Evolutionary conservation across 2,329 filamentous ascomycete genomes (phyloP), one percentile per base, ranked within the genome.

Genomic region (Hypomyces perniciosus): DNA sequence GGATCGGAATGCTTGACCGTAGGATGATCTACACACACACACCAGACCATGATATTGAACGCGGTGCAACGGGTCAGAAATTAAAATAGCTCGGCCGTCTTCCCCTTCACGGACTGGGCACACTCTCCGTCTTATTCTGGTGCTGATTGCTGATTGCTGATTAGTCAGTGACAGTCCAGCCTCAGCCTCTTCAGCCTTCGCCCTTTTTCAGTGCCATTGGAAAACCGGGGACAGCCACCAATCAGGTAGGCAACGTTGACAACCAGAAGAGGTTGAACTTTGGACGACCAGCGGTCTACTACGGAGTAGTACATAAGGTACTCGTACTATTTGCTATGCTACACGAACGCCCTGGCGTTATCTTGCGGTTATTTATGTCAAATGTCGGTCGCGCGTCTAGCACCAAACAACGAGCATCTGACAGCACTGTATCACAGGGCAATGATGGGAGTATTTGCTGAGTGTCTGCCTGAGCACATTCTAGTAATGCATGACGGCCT

Each of bases 261-360:
- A 35, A 35, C 12, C 33, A 8, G 33, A 35, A 12, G 33, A 35
- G 8, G 33, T 35, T 35, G 33, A 12, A 8, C 33, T 35, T 35
- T 35, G 33, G 34, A 27, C 20, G 40, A 41, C 34, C 44, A 34
- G 48, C 48, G 48, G 48, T 50, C 48, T 44, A 30, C 33, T 4
- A 20, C 20, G 20, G 20, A 20, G 20, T 20, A 20, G 20, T 20
- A 20, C 20, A 20, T 20, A 20, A 20, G 2, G 20, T 20, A 20
- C 20, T 20, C 20, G 20, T 20, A 20, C 20, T 20, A 20, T 20
- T 20, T 20, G 20, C 20, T 20, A 20, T 38, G 48, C 31, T 50
- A 50, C 41, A 28, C 28, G 8, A 39, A 50, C 48, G 48, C 48
- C 48, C 48, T 40, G 48, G 48, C 12, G 48, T 50, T 40, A 33